phyloP scores from a whole-genome alignment of 257 asterid species.

The Solanum medicagineum region DNA sequence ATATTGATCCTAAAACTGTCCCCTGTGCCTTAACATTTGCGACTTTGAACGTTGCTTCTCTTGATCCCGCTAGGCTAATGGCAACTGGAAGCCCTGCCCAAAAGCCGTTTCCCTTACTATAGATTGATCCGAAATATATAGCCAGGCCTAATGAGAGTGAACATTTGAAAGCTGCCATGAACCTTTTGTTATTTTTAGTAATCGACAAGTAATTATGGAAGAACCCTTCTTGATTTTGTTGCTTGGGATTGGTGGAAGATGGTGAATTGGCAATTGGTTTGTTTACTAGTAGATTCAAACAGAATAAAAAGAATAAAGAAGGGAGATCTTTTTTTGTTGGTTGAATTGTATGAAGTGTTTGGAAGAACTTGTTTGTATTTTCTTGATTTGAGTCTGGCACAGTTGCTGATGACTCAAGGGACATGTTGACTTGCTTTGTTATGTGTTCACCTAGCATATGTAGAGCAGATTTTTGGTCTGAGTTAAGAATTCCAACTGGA shows the following conservation, averaged over 20 bases:
- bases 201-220: constrained; percentile 2
- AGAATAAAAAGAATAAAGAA: constrained; percentile 58
- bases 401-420: constrained; percentile 21
- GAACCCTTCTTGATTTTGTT: neutral
- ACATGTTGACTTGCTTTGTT: constrained; percentile 27
- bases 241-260: neutral
- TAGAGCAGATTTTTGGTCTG: constrained; percentile 24
- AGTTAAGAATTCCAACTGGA: constrained; percentile 14
- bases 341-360: constrained; percentile 32
- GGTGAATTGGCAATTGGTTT: constrained; percentile 6
- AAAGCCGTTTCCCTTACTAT: constrained; percentile 53
- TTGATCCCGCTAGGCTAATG: constrained; percentile 44
- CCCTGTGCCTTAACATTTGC: constrained; percentile 80
- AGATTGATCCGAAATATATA: constrained; percentile 42
- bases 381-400: constrained; percentile 29
- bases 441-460: constrained; percentile 17
- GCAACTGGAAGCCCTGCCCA: constrained; percentile 91
- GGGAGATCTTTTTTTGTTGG: constrained; percentile 26
- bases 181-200: constrained; percentile 22
- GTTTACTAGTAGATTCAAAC: constrained; percentile 43
- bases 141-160: constrained; percentile 66
- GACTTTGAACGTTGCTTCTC: constrained; percentile 67
- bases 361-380: constrained; percentile 20
- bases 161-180: constrained; percentile 53
- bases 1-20: constrained; percentile 70